Percentiles rank a stretch among this genome's conserved stretches.
These are phyloP conservation scores for Endoconidiophora laricicola DNA, from an alignment of 2,329 filamentous ascomycete species.

Conservation along the genomic window DNA sequence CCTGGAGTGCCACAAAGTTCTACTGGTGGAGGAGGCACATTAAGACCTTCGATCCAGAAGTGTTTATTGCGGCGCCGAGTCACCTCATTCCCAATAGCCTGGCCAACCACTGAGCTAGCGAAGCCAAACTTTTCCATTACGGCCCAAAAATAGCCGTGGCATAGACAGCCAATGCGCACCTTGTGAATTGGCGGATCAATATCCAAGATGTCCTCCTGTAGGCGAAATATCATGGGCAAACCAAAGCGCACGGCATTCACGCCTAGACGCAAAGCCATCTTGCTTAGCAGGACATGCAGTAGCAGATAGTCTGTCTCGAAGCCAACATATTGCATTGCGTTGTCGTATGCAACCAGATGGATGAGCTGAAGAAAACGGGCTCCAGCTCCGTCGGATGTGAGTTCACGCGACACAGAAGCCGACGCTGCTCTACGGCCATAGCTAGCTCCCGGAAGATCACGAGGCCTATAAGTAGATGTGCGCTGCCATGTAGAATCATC, in stretches of 20 bases:
- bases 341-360: slow-evolving; percentile 81
- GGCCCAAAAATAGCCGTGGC: slow-evolving; percentile 78
- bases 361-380: slow-evolving; percentile 68
- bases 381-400: slow-evolving; percentile 18
- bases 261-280: slow-evolving; percentile 59
- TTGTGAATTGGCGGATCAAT: slow-evolving; percentile 51
- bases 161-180: slow-evolving; percentile 65
- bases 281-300: slow-evolving; percentile 59
- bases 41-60: slow-evolving; percentile 64
- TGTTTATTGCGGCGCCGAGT: slow-evolving; percentile 53
- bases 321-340: slow-evolving; percentile 55
- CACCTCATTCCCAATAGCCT: slow-evolving; percentile 60
- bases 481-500: slow-evolving; percentile 36
- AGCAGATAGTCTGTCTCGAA: slow-evolving; percentile 60
- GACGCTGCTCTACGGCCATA: slow-evolving; percentile 48
- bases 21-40: slow-evolving; percentile 49
- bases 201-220: slow-evolving; percentile 68
- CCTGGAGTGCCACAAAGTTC: slow-evolving; percentile 43
- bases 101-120: slow-evolving; percentile 50
- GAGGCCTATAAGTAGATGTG: slow-evolving; percentile 17
- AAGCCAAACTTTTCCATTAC: slow-evolving; percentile 64
- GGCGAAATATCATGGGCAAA: slow-evolving; percentile 71
- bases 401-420: slow-evolving; percentile 37
- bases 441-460: slow-evolving; percentile 22
- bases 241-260: slow-evolving; percentile 67